phyloP scores from a whole-genome alignment of 2,329 filamentous ascomycete genomes.

The Xylariaceae sp. region DNA sequence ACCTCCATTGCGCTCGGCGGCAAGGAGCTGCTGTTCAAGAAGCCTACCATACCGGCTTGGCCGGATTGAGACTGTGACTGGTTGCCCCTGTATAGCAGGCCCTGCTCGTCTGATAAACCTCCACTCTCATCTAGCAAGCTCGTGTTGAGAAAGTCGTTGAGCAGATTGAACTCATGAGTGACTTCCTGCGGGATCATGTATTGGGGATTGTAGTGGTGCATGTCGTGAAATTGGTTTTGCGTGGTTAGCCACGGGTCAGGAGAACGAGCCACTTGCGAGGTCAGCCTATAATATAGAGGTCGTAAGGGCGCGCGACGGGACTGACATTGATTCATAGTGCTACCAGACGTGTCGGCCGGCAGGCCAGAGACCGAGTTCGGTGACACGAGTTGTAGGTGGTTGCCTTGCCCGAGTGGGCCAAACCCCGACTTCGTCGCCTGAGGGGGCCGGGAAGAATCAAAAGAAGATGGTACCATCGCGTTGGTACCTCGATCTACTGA shows the following conservation, averaged over 20 bases:
- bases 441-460: conserved; percentile 37
- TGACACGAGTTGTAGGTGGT: conserved; percentile 66
- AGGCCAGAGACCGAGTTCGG: conserved; percentile 64
- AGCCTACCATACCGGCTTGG: conserved; percentile 47
- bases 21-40: conserved; percentile 37
- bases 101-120: conserved; percentile 63
- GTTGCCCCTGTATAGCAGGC: conserved; percentile 39
- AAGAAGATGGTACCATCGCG: conserved; percentile 53
- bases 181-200: conserved; percentile 94
- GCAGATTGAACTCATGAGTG: conserved; percentile 90
- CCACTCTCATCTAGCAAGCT: conserved; percentile 82
- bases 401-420: conserved; percentile 46
- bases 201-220: conserved; percentile 88
- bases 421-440: conserved; percentile 44
- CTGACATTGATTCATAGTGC: conserved; percentile 72
- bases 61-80: conserved; percentile 34
- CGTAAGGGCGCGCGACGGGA: conserved; percentile 35
- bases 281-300: conserved; percentile 29
- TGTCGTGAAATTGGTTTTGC: conserved; percentile 85
- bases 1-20: conserved; percentile 36
- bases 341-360: conserved; percentile 57
- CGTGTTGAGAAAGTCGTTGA: conserved; percentile 94
- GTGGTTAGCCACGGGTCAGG: conserved; percentile 74
- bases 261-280: conserved; percentile 68
- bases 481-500: conserved; percentile 52